Conservation (phyloP, 2,329 filamentous ascomycete genomes). For the Penicillium thymicola region DNA sequence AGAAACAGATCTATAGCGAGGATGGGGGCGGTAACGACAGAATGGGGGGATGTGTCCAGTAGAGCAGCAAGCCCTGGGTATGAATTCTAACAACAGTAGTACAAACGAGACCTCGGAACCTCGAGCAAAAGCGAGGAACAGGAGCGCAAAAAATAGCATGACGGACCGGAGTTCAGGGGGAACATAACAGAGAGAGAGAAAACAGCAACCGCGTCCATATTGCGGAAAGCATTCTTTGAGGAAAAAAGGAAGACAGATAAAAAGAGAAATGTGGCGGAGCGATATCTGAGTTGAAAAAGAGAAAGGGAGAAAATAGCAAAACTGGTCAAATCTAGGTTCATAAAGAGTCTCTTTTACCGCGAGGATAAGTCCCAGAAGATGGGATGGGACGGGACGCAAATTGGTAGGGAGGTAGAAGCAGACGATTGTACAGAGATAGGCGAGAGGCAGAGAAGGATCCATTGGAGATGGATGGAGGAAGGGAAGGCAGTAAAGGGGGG, state of each 20-base stretch:
- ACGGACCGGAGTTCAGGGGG: not conserved
- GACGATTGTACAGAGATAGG: constrained; percentile 2
- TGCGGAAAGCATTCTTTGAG: not conserved
- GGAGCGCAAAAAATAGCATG: not conserved
- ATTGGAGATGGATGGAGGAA: not conserved
- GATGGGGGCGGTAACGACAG: constrained; percentile 4
- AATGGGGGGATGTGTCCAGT: not conserved
- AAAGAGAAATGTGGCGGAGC: not conserved
- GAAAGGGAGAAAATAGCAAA: not conserved
- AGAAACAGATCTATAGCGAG: constrained; percentile 3
- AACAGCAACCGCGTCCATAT: not conserved
- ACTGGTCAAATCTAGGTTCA: constrained; percentile 9
- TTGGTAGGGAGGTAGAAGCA: not conserved
- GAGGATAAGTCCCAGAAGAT: not conserved
- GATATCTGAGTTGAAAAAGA: not conserved
- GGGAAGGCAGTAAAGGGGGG: not conserved
- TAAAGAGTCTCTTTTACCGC: constrained; percentile 5
- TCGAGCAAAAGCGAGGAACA: not conserved
- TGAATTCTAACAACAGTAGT: constrained; percentile 15
- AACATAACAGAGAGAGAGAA: not conserved
- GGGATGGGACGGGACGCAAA: not conserved
- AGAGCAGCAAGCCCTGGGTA: constrained; percentile 7
- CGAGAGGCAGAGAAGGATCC: not conserved
- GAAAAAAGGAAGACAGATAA: not conserved
- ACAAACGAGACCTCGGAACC: not conserved